Percentiles rank a stretch among this genome's conserved stretches.
phyloP scores from a whole-genome alignment of 1,284 basidiomycete species.

The Ganoderma multipileum region DNA sequence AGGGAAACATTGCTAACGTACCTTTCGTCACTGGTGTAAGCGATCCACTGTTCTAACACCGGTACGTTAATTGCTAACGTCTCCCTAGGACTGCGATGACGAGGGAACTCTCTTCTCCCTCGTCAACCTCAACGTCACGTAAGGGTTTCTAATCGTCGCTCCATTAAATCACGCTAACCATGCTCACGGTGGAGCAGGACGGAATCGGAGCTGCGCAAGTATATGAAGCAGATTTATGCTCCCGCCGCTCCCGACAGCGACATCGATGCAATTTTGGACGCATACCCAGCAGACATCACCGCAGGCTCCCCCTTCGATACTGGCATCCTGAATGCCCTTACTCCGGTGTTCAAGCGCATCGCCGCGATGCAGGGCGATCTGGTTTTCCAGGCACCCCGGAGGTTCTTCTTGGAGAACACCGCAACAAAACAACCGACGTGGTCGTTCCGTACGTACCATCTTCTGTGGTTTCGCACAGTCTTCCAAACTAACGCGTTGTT shows the following conservation, averaged over 20 bases:
- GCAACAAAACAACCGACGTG: conserved; percentile 53
- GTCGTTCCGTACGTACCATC: conserved; percentile 49
- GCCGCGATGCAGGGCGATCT: conserved; percentile 56
- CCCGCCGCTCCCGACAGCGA: conserved; percentile 38
- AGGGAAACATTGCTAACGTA: conserved; percentile 40
- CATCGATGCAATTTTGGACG: conserved; percentile 40
- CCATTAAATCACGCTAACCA: neutral
- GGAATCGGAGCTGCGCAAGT: conserved; percentile 16
- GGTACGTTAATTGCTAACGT: neutral
- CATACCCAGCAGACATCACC: conserved; percentile 52
- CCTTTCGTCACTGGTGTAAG: conserved; percentile 40
- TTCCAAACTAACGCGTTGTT: neutral
- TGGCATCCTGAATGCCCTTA: conserved; percentile 49
- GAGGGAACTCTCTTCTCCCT: conserved; percentile 42
- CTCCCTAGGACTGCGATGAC: conserved; percentile 40
- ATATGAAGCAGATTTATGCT: conserved; percentile 40
- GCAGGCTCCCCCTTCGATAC: conserved; percentile 62
- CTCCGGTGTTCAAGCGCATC: conserved; percentile 58
- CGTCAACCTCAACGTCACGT: conserved; percentile 28
- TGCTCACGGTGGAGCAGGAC: conserved; percentile 12
- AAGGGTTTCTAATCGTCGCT: neutral
- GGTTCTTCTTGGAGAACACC: conserved; percentile 39
- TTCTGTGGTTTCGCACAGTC: neutral
- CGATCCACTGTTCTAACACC: too few species aligned
- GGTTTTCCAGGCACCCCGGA: conserved; percentile 57